These are phyloP conservation scores for Fraxinus excelsior DNA, from an alignment of 257 asterid species.

Conservation along the genomic window DNA sequence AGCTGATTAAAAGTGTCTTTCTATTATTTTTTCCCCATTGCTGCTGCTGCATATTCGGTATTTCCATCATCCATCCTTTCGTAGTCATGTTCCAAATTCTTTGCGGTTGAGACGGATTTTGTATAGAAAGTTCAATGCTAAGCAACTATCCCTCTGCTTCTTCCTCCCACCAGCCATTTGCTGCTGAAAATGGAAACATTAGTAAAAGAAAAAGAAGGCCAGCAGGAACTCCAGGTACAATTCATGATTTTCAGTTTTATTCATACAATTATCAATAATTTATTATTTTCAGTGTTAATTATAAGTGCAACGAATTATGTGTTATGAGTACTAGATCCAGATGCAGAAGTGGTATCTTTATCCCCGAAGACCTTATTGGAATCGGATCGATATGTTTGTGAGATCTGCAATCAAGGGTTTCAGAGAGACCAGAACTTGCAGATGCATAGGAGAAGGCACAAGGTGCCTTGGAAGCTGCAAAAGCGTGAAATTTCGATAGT, in stretches of 20 bases:
- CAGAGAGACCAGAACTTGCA: constrained; percentile 91
- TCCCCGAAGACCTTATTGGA: constrained; percentile 85
- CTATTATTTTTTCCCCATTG: constrained; percentile 32
- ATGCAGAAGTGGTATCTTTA: constrained; percentile 84
- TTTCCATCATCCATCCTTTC: constrained; percentile 2
- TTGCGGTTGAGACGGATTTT: too few species aligned
- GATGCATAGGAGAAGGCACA: constrained; percentile 88
- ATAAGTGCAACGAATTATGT: background rate
- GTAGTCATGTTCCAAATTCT: constrained; percentile 1
- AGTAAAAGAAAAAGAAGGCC: constrained; percentile 49
- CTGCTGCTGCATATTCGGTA: constrained; percentile 1
- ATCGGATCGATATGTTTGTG: constrained; percentile 87
- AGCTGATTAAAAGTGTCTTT: constrained; percentile 53
- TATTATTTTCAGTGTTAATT: background rate
- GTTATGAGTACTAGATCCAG: constrained; percentile 72
- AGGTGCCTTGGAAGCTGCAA: constrained; percentile 91
- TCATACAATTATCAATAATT: background rate
- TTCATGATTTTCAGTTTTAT: background rate
- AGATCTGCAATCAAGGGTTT: constrained; percentile 97
- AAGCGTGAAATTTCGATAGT: constrained; percentile 63
- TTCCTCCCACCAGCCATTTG: constrained; percentile 39
- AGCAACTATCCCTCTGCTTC: constrained; percentile 47
- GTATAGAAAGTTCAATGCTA: constrained; percentile 29
- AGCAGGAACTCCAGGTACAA: constrained; percentile 62
- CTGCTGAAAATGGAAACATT: constrained; percentile 39